These are phyloP conservation scores for Citrus maxima DNA, from an alignment of 345 rosid genomes.

Conservation along the genomic window DNA sequence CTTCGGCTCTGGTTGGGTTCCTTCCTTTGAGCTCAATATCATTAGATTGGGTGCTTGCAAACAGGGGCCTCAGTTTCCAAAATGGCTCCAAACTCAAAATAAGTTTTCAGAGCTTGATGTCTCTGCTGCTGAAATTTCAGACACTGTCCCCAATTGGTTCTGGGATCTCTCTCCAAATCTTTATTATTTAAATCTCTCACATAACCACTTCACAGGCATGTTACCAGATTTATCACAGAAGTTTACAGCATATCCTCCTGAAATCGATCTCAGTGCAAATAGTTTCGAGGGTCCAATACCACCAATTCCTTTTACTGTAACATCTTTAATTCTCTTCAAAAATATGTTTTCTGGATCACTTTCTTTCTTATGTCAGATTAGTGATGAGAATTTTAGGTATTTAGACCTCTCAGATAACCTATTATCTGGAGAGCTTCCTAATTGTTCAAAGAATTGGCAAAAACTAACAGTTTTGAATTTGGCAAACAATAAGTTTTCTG, in stretches of 20 bases:
- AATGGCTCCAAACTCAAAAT: conserved; percentile 24
- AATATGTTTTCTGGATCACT: conserved; percentile 35
- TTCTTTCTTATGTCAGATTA: conserved; percentile 23
- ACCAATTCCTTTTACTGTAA: conserved; percentile 4
- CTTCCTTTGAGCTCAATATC: conserved; percentile 18
- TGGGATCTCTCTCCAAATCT: conserved; percentile 14
- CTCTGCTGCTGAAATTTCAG: conserved; percentile 26
- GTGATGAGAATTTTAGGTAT: conserved; percentile 12
- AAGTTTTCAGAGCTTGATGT: conserved; percentile 12
- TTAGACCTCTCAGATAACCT: conserved; percentile 41
- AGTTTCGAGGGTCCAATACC: conserved; percentile 13
- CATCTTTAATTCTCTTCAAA: conserved; percentile 32
- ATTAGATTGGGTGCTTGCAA: conserved; percentile 6
- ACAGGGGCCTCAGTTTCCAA: conserved; percentile 23
- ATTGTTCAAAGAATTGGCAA: conserved; percentile 13
- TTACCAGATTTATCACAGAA: conserved; percentile 13
- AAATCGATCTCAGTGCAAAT: conserved; percentile 22
- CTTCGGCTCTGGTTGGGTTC: conserved; percentile 22
- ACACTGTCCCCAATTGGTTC: conserved; percentile 22
- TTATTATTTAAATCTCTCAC: conserved; percentile 13
- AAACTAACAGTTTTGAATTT: conserved; percentile 4
- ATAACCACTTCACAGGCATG: conserved; percentile 16
- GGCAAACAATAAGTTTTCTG: conserved; percentile 19
- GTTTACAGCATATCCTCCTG: conserved; percentile 7
- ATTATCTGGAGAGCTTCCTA: conserved; percentile 33